These are phyloP conservation scores for Globisporangium lucens DNA, from an alignment of 352 stramenopile genomes.

Conservation along the genomic window DNA sequence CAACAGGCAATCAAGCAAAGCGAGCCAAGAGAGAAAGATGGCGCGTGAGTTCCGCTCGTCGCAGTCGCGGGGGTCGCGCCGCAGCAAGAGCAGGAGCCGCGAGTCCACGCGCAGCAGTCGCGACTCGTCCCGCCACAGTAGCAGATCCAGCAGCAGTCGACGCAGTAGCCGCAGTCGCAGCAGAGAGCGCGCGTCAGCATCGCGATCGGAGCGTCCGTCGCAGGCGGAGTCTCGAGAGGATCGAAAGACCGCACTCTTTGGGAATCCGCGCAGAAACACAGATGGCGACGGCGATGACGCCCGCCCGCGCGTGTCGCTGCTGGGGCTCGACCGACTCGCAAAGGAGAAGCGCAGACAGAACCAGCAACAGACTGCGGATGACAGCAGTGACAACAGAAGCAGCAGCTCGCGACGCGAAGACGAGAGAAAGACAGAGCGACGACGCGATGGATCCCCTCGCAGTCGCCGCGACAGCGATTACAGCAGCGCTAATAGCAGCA, in stretches of 20 bases:
- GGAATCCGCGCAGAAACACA: conserved; percentile 14
- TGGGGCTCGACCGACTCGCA: conserved; percentile 65
- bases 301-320: conserved; percentile 26
- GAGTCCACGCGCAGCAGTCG: conserved; percentile 16
- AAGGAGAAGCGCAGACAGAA: conserved; percentile 53
- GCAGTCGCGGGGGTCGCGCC: conserved; percentile 8
- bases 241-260: conserved; percentile 25
- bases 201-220: conserved; percentile 5
- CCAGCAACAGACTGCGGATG: conserved; percentile 1
- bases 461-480: background rate
- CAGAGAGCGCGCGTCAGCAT: conserved; percentile 2
- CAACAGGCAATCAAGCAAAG: background rate
- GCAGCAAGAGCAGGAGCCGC: conserved; percentile 25
- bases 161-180: conserved; percentile 10
- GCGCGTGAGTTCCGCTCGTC: conserved; percentile 18
- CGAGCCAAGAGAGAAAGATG: conserved; percentile 13
- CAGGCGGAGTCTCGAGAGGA: conserved; percentile 4
- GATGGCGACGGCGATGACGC: background rate
- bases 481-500: background rate
- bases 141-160: conserved; percentile 9
- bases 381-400: background rate
- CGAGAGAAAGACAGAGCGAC: background rate
- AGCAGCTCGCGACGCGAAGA: background rate
- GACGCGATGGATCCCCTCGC: background rate
- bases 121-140: conserved; percentile 9